Evolutionary conservation across 305 asterid genomes (phyloP), one percentile per base, ranked within the genome.

Genomic region (Nicotiana rustica): DNA sequence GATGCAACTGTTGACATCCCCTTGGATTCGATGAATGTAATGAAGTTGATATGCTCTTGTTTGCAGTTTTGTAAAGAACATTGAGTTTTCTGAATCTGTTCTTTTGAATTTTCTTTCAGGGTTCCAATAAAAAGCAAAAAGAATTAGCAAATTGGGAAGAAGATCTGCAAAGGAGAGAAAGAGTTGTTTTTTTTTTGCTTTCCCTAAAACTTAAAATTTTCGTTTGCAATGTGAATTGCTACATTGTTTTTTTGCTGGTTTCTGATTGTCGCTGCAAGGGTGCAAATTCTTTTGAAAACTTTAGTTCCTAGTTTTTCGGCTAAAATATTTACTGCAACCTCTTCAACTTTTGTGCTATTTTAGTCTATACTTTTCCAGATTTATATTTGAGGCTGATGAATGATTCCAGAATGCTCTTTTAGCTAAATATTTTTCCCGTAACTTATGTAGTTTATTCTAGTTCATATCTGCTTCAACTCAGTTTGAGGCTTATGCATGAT

Each of bases 1-100:
- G 99, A 96, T 92, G 99, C 98, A 57, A 92, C 97, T 29, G 94
- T 86, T 78, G 99, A 96, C 83, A 90, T 96, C 86, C 99, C 99
- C 33, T 85, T 96, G 85, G 98, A 93, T 85, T 33, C 89, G 5
- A 82, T 89, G 93, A 91, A 90, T 84, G 98, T 94, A 94, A 91
- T 86, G 82, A 38, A 69, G 83, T 83, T 73, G 55, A 35, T 68
- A 15, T 68, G 61, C 64, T 15, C 65, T 78, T 79, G 19, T 68
- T 71, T 64, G 36, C 35, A 17, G 36, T 78, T 19, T 59, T 35
- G 41, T 70, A 5, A 73, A 18, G 18, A 21, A 36, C 78, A 57
- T 52, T 10, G 47, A 60, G 52, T 70, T 52, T 57, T 81, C 44
- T 80, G 73, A 21, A 8, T 56, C 3, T 79, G 36, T 56, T 66